These are phyloP conservation scores for Boletus bicolor DNA, from an alignment of 768 basidiomycete genomes.

Conservation along the genomic window DNA sequence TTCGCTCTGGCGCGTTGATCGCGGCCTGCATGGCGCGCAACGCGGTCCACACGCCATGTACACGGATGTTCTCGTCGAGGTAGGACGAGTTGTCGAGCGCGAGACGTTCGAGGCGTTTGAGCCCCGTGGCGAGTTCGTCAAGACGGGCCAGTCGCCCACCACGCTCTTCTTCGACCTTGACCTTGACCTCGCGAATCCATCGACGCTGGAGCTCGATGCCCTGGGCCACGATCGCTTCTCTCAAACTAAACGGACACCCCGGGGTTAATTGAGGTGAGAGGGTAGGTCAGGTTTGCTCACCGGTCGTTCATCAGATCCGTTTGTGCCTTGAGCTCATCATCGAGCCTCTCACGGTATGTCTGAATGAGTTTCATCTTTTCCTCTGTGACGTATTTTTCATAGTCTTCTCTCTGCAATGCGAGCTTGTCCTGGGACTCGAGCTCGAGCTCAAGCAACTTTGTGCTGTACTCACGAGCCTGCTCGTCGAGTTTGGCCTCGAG, in stretches of 20 bases:
- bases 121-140: conserved; percentile 83
- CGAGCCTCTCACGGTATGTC: conserved; percentile 82
- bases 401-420: conserved; percentile 81
- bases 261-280: neutral
- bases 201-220: conserved; percentile 96
- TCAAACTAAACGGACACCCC: conserved; percentile 52
- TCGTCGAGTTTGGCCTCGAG: conserved; percentile 71
- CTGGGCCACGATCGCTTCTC: conserved; percentile 92
- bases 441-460: conserved; percentile 76
- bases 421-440: conserved; percentile 85
- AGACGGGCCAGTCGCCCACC: conserved; percentile 93
- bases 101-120: conserved; percentile 89
- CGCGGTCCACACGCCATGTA: conserved; percentile 92
- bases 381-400: conserved; percentile 75
- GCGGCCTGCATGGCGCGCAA: conserved; percentile 75
- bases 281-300: conserved; percentile 40
- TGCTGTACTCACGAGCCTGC: conserved; percentile 79
- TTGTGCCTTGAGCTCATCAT: conserved; percentile 81
- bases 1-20: conserved; percentile 61
- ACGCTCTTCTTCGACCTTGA: conserved; percentile 94
- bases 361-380: conserved; percentile 71
- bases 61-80: conserved; percentile 89
- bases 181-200: conserved; percentile 96
- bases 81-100: conserved; percentile 88
- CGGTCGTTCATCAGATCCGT: conserved; percentile 93